Conservation (phyloP, 2,329 filamentous ascomycete species). For the Fusarium sp. region DNA sequence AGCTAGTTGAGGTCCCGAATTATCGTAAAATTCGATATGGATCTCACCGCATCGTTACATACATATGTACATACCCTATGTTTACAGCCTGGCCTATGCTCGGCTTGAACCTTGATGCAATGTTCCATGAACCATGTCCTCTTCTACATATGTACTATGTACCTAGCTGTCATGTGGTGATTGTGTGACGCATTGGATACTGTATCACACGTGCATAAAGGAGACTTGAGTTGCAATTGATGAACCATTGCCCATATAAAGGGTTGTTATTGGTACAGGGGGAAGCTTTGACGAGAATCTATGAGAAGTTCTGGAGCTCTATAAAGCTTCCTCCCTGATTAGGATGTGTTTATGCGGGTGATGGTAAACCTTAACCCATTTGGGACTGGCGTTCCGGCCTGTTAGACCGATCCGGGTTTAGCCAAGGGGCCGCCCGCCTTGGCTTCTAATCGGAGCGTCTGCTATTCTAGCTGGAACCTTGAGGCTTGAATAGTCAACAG, state of each 20-base stretch:
- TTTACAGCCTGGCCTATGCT: background rate
- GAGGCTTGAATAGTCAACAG: conserved; percentile 10
- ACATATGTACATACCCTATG: conserved; percentile 3
- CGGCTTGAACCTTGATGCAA: background rate
- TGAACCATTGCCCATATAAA: background rate
- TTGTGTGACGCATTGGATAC: background rate
- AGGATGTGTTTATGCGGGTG: conserved; percentile 30
- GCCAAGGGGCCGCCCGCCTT: conserved; percentile 38
- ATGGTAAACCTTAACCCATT: conserved; percentile 21
- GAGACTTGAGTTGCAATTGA: background rate
- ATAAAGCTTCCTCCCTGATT: conserved; percentile 36
- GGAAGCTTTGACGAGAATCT: background rate
- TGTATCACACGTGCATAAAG: background rate
- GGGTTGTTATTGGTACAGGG: background rate
- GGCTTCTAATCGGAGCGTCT: conserved; percentile 18
- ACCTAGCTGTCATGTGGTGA: background rate
- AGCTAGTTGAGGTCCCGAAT: background rate
- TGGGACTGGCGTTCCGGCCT: conserved; percentile 26
- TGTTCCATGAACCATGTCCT: background rate
- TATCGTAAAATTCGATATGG: background rate
- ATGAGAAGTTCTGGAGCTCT: background rate
- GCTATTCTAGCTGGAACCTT: background rate
- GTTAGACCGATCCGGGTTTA: conserved; percentile 36
- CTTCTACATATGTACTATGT: background rate
- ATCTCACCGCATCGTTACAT: background rate